Base-by-base conservation (phyloP, 2,329 filamentous ascomycete species). In the Epichloe gansuensis region DNA sequence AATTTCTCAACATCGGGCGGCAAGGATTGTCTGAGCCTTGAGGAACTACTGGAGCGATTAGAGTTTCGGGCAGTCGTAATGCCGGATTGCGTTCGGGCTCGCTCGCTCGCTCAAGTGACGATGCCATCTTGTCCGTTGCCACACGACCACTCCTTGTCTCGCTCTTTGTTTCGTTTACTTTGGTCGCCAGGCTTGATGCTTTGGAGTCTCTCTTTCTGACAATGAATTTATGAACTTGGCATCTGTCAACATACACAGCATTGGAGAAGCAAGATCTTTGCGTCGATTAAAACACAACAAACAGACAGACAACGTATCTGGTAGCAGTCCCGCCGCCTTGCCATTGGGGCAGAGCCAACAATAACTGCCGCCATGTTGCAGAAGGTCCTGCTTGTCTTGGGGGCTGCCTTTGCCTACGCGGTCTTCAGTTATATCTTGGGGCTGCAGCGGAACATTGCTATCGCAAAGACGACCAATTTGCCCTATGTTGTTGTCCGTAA, bases 401-500 rank as follows among this genome's bases (percentile, higher is more conserved):
- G 60, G 50, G 65, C 64, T 5, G 60, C 62, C n/a, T 42, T 69
- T 42, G 63, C 58, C 25, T 74, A 71, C 51, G 58, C 55, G 39
- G 48, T 67, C 21, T 69, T 67, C 57, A 58, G 57, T 5, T 59
- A 60, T 34, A 43, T 67, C 37, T 59, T 62, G 2, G 65, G 67
- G n/a, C 59, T 78, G 46, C 62, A 59, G 42, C 62, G 59, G 50
- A 78, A 79, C 55, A 72, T 81, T 49, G 67, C 65, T 9, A 69
- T 70, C 35, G 78, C 78, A 3, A 76, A 74, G 64, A 68, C 66
- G 52, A 73, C 71, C 15, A 76, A 76, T 5, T 59, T 82, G 51
- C 73, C 72, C 6, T 82, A 81, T 59, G 64, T 77, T 28, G 59
- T 82, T 45, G 62, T 72, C 28, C 78, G 79, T 82, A 65, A 59